Conservation (phyloP, 179 eudicot species). For the Carnegiea gigantea region DNA sequence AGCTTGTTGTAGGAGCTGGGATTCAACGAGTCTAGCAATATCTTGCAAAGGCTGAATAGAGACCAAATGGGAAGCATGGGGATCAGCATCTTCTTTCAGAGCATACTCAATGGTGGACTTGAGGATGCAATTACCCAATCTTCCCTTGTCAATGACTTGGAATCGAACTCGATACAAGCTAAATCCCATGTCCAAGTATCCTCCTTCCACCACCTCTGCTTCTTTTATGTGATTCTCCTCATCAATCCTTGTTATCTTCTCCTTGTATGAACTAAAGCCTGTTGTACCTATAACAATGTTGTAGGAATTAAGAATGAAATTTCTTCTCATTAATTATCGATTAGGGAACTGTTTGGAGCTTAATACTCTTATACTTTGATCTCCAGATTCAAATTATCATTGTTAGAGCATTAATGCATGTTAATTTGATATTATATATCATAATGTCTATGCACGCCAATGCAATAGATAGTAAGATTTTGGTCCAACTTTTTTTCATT, state of each 20-base stretch:
- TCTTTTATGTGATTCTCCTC: background rate
- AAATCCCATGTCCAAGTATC: slow-evolving; percentile 12
- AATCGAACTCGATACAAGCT: background rate
- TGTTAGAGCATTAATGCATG: background rate
- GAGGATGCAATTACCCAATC: background rate
- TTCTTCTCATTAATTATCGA: no score
- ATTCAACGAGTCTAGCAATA: background rate
- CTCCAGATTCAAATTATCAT: no score
- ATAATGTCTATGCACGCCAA: no score
- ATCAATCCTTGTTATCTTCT: slow-evolving; percentile 12
- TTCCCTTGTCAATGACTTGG: background rate
- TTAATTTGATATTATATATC: no score
- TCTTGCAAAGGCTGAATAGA: background rate
- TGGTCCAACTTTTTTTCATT: no score
- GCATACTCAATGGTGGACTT: background rate
- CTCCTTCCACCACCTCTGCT: slow-evolving; percentile 20
- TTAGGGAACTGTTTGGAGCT: no score
- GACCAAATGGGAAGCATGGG: background rate
- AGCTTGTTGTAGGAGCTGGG: background rate
- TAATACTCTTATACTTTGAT: no score
- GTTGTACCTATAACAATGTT: background rate
- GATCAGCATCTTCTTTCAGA: background rate
- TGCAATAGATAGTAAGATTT: no score
- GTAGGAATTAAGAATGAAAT: no score
- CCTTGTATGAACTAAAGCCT: slow-evolving; percentile 19